phyloP scores from a whole-genome alignment of 345 rosid genomes.

The Brassica carinata region DNA sequence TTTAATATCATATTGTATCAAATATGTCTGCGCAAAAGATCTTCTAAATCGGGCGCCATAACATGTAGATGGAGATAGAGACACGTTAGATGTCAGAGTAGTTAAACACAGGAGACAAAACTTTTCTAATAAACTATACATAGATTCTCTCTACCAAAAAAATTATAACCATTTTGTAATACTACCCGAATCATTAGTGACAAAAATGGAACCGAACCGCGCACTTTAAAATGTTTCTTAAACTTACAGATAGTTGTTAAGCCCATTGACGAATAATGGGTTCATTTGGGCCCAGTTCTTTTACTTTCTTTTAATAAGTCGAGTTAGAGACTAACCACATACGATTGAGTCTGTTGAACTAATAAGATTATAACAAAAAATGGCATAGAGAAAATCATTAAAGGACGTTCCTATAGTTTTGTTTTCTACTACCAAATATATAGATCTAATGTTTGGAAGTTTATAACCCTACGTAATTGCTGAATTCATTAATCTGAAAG shows the following conservation, averaged over 20 bases:
- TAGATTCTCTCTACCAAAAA: conserved; percentile 12
- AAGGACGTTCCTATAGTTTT: conserved; percentile 13
- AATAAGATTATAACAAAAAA: not conserved
- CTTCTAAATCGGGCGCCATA: conserved; percentile 41
- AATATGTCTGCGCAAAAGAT: conserved; percentile 37
- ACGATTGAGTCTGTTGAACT: not conserved
- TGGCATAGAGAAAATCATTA: conserved; percentile 11
- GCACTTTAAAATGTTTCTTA: not conserved
- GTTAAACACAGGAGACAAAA: conserved; percentile 36
- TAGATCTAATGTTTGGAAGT: conserved; percentile 21
- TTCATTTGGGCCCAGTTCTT: not conserved
- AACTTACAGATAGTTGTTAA: conserved; percentile 1
- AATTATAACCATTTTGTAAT: not conserved
- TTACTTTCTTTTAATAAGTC: not conserved
- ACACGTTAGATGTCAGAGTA: conserved; percentile 40
- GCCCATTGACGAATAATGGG: not conserved
- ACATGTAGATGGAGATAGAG: conserved; percentile 32
- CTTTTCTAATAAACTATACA: conserved; percentile 27
- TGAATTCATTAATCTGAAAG: conserved; percentile 24
- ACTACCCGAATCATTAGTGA: conserved; percentile 3
- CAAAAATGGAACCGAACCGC: conserved; percentile 20
- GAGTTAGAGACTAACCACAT: not conserved
- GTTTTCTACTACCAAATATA: conserved; percentile 6
- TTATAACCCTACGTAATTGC: conserved; percentile 31
- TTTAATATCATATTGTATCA: conserved; percentile 14